Evolutionary conservation across 345 rosid genomes (phyloP), one percentile per base, ranked within the genome.

Genomic region (Lagerstroemia speciosa): DNA sequence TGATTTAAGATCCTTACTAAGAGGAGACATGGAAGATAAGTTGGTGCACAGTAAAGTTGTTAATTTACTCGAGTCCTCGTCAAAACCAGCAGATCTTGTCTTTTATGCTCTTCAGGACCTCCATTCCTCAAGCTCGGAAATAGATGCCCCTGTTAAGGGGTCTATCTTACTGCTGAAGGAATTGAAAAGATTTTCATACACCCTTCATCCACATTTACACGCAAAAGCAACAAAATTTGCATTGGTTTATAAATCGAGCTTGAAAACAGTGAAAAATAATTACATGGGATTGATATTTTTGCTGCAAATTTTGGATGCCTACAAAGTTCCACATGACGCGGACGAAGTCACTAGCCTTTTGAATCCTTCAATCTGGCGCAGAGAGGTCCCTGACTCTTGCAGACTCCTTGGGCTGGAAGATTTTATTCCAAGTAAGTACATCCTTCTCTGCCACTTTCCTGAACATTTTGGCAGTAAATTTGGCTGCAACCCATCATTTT

Each of bases 271-370:
- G 43, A 62, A 69, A 5, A 70, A 71, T 26, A 71, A 80, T 53
- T 72, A 33, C 48, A 34, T 69, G 37, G 82, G 79, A 60, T 71
- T 80, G 10, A 45, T 82, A 46, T 71, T 76, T 57, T 80, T 82
- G 74, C 68, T 86, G 76, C 77, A 12, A 67, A 75, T 86, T 69
- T 58, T 83, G 58, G 83, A 70, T 77, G 67, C 74, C 24, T 86
- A 74, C 74, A 66, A 78, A 32, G 67, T 86, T 73, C 69, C 55
- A 12, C 79, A 78, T 69, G 64, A 72, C 30, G 64, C 69, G n/a
- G 75, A 72, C 62, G 80, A 82, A 65, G 74, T 80, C 45, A 63
- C 75, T n/a, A 22, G 60, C 36, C 71, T 76, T 26, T 58, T 86
- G 64, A 73, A 55, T 62, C 62, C 68, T 37, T 69, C 76, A 31